These are phyloP conservation scores for Tolypocladium capitatum DNA, from an alignment of 2,329 filamentous ascomycete species.

Conservation along the genomic window DNA sequence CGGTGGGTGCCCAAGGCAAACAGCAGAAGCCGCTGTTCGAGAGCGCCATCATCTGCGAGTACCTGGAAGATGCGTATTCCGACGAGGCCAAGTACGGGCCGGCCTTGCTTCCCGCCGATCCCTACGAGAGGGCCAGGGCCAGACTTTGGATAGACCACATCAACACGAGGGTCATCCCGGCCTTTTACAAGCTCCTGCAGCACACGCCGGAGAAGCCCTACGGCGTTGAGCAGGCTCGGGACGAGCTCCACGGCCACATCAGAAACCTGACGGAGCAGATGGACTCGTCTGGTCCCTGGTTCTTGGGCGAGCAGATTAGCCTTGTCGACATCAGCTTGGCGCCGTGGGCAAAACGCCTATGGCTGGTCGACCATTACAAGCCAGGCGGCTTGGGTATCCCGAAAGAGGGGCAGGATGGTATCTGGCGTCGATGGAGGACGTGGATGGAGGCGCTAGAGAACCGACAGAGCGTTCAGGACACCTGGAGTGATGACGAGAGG, in stretches of 20 bases:
- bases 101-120: slow-evolving; percentile 42
- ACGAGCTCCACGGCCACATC: slow-evolving; percentile 44
- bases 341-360: slow-evolving; percentile 60
- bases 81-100: slow-evolving; percentile 27
- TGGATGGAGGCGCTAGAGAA: slow-evolving; percentile 49
- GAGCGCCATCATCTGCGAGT: slow-evolving; percentile 60
- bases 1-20: slow-evolving; percentile 14
- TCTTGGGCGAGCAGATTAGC: slow-evolving; percentile 48
- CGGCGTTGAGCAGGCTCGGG: slow-evolving; percentile 37
- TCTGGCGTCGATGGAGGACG: slow-evolving; percentile 51
- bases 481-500: slow-evolving; percentile 51
- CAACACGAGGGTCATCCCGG: slow-evolving; percentile 51
- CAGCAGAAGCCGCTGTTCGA: slow-evolving; percentile 53
- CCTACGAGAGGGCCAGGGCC: slow-evolving; percentile 51
- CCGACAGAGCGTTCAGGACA: slow-evolving; percentile 51
- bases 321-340: slow-evolving; percentile 59
- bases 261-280: slow-evolving; percentile 50
- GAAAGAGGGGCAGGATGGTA: slow-evolving; percentile 35
- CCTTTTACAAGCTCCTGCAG: slow-evolving; percentile 51
- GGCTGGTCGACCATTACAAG: slow-evolving; percentile 66
- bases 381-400: slow-evolving; percentile 35
- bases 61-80: slow-evolving; percentile 57
- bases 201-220: slow-evolving; percentile 36
- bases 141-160: slow-evolving; percentile 67
- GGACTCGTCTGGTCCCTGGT: slow-evolving; percentile 45